Evolutionary conservation across 1,284 basidiomycete genomes (phyloP).

Genomic region (Wallemia ichthyophaga): DNA sequence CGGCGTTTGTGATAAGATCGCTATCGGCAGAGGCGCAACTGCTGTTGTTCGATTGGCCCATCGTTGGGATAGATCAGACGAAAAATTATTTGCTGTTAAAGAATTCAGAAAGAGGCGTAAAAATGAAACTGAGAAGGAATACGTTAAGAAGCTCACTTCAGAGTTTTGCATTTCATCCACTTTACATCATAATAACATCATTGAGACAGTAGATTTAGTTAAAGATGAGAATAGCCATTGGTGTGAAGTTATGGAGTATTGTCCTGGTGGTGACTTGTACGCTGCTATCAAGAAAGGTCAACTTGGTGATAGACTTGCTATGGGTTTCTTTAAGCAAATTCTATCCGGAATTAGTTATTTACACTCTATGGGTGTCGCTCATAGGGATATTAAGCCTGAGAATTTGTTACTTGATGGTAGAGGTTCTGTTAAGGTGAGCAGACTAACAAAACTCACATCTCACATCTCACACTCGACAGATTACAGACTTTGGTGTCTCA

Average conservation of each 20-base stretch:
- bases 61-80: conserved; percentile 89
- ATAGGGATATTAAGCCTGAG: conserved; percentile 94
- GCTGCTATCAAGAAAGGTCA: conserved; percentile 83
- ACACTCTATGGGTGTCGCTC: conserved; percentile 84
- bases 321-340: conserved; percentile 91
- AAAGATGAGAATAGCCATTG: conserved; percentile 87
- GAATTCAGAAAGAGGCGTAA: conserved; percentile 94
- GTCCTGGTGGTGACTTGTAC: conserved; percentile 84
- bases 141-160: conserved; percentile 96
- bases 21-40: conserved; percentile 91
- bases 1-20: conserved; percentile 82
- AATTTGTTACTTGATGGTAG: conserved; percentile 78
- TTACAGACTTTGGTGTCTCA: conserved; percentile 92
- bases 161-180: conserved; percentile 98
- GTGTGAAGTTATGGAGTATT: conserved; percentile 99
- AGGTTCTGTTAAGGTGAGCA: conserved; percentile 62
- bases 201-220: conserved; percentile 93
- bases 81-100: conserved; percentile 97
- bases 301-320: background rate
- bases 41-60: conserved; percentile 85
- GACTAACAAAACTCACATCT: no score
- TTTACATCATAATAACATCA: conserved; percentile 78
- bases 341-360: conserved; percentile 62
- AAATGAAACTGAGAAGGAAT: conserved; percentile 97
- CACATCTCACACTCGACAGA: conserved; percentile 24